These are phyloP conservation scores for Sporothrix luriei DNA, from an alignment of 2,329 filamentous ascomycete genomes.

Conservation along the genomic window DNA sequence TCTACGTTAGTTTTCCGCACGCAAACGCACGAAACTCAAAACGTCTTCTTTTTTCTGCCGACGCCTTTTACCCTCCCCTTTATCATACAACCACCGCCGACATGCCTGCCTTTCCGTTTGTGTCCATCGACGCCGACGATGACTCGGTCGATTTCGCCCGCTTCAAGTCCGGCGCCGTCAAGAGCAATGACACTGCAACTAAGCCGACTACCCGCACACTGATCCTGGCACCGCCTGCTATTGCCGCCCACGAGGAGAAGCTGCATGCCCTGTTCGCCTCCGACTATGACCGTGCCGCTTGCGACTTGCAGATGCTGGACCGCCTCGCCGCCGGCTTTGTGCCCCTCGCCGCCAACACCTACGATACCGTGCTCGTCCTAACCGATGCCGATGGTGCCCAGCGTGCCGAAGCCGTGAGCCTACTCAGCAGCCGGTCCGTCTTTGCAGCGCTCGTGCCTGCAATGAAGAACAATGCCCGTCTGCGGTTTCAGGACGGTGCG, in stretches of 20 bases:
- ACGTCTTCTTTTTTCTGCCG: background rate
- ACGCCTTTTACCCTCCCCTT: background rate
- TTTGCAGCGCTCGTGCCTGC: slow-evolving; percentile 70
- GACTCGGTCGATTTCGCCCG: slow-evolving; percentile 22
- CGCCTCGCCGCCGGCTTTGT: slow-evolving; percentile 82
- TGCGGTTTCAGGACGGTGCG: slow-evolving; percentile 68
- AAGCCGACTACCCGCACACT: slow-evolving; percentile 31
- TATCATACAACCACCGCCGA: background rate
- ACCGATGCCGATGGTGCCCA: slow-evolving; percentile 70
- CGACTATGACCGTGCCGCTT: slow-evolving; percentile 68
- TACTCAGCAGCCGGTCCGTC: slow-evolving; percentile 64
- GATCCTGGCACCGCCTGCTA: slow-evolving; percentile 78
- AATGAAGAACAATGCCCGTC: slow-evolving; percentile 67
- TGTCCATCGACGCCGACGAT: slow-evolving; percentile 35
- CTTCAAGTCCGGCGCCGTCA: slow-evolving; percentile 15
- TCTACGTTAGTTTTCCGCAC: background rate
- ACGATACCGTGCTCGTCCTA: slow-evolving; percentile 83
- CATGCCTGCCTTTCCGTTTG: slow-evolving; percentile 35
- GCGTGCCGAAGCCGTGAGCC: slow-evolving; percentile 60
- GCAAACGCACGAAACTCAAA: background rate
- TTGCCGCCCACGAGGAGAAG: slow-evolving; percentile 80
- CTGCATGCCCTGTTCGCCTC: slow-evolving; percentile 68
- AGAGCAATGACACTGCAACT: slow-evolving; percentile 13
- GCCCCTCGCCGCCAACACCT: slow-evolving; percentile 72
- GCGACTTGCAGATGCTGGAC: slow-evolving; percentile 97